Percentiles rank a stretch among this genome's conserved stretches.
Conservation (phyloP, 2,329 filamentous ascomycete species). For the Dryadomyces quercivorus region DNA sequence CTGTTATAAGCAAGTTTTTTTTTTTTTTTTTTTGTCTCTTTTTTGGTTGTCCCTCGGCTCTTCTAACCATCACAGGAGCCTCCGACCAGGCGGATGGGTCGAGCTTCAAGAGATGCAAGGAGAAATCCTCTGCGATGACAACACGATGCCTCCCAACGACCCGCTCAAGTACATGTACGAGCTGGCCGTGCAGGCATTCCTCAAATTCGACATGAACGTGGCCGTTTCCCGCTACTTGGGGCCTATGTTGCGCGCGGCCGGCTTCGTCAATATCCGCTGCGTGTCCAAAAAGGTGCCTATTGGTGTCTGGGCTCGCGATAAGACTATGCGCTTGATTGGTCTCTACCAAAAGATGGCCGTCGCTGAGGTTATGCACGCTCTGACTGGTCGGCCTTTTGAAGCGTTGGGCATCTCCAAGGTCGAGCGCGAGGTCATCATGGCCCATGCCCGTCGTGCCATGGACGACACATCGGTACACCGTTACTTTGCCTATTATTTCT, state of each 20-base stretch:
- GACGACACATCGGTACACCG: slow-evolving; percentile 23
- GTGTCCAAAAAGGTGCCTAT: slow-evolving; percentile 31
- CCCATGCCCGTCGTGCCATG: slow-evolving; percentile 21
- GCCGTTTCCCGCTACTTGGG: slow-evolving; percentile 22
- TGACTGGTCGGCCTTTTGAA: slow-evolving; percentile 29
- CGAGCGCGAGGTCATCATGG: slow-evolving; percentile 18
- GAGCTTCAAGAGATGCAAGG: slow-evolving; percentile 36
- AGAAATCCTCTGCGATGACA: slow-evolving; percentile 15
- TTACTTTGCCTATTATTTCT: slow-evolving; percentile 28
- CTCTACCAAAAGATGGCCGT: slow-evolving; percentile 27
- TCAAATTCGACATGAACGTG: slow-evolving; percentile 24
- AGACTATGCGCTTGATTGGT: slow-evolving; percentile 25
- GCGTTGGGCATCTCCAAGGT: slow-evolving; percentile 21
- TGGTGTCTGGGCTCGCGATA: slow-evolving; percentile 30
- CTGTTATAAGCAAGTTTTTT: slow-evolving; percentile 5
- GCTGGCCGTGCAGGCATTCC: slow-evolving; percentile 16
- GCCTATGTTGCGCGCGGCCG: slow-evolving; percentile 23
- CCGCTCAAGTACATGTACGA: slow-evolving; percentile 21
- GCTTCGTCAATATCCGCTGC: slow-evolving; percentile 28
- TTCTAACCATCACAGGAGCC: slow-evolving; percentile 17
- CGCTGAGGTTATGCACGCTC: slow-evolving; percentile 22
- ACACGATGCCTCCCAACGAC: slow-evolving; percentile 26
- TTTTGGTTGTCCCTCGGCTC: neutral
- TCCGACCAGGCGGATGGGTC: slow-evolving; percentile 39
- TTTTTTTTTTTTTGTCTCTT: neutral